Conservation (phyloP, 1,139 yeast species). For the Debaryomycetaceae sp. region DNA sequence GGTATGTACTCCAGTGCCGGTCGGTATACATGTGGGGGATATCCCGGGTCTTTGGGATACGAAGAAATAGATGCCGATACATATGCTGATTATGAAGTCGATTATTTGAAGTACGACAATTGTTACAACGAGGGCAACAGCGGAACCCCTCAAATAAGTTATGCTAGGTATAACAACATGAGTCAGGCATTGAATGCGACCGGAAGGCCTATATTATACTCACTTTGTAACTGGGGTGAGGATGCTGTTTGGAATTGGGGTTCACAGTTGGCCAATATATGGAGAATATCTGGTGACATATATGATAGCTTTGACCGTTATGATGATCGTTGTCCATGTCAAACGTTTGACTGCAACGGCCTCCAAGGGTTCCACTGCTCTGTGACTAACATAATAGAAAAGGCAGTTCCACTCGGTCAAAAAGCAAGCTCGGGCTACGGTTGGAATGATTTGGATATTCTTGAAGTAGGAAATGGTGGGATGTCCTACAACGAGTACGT, state of each 20-base stretch:
- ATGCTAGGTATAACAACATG: constrained; percentile 19
- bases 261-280: constrained; percentile 20
- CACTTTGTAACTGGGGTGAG: constrained; percentile 27
- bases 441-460: constrained; percentile 24
- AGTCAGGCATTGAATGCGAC: constrained; percentile 20
- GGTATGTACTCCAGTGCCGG: constrained; percentile 29
- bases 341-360: constrained; percentile 15
- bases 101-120: constrained; percentile 26
- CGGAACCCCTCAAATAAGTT: constrained; percentile 17
- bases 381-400: constrained; percentile 17
- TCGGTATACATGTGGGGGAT: constrained; percentile 21
- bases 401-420: constrained; percentile 18
- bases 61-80: constrained; percentile 21
- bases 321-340: constrained; percentile 22
- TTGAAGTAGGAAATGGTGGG: constrained; percentile 27
- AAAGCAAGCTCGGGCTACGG: constrained; percentile 17
- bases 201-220: constrained; percentile 22
- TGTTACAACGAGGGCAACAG: constrained; percentile 21
- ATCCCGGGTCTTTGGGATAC: constrained; percentile 21
- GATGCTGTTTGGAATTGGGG: constrained; percentile 23
- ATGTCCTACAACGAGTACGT: constrained; percentile 18
- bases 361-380: constrained; percentile 20
- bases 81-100: constrained; percentile 23
- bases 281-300: constrained; percentile 24
- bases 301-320: constrained; percentile 17